Evolutionary conservation across 2,329 filamentous ascomycete species (phyloP), one percentile per base, ranked within the genome.

Genomic region (Alternaria consortialis): DNA sequence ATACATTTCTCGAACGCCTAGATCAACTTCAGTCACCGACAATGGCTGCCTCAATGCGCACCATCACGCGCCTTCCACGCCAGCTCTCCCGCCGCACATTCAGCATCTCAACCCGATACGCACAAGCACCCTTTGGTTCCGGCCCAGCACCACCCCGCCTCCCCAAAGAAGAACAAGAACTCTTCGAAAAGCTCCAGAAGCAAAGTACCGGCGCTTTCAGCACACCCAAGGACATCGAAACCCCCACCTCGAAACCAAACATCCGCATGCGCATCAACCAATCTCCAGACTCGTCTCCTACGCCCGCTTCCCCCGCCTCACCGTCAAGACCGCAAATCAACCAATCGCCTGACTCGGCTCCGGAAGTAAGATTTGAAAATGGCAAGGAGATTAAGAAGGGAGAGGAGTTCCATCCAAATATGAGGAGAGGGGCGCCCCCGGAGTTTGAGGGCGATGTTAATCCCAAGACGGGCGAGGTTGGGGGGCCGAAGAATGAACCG

Each of bases 401-500:
- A 62, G 87, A 89, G 58, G 86, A 90, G 62, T 77, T 91, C 20
- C 90, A 92, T 75, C 89, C 89, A 0, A 88, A 93, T 76, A 81
- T 94, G 58, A 84, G 90, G 66, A 83, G 88, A 65, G 94, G 94
- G 36, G 90, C 93, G 43, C 87, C 89, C 72, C 94, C 95, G 2
- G 94, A 98, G 81, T 99, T 99, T 72, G 89, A 94, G 69, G 95
- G 95, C 60, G 94, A 98, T 55, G 85, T 84, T 56, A 98, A 99
- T 79, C 95, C 95, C 3, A 91, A 90, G 84, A 99, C 95, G 1
- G 95, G 95, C 25, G 95, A 99, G 84, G 88, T 97, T 11, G 95
- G 95, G 6, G 95, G 95, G 1, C 95, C 95, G 6, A 99, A 98
- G 88, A 98, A 97, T 75, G 94, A 99, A 80, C 95, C 95, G 53